A percentile compares a stretch with the other conserved stretches of the same genome.
phyloP scores from a whole-genome alignment of 2,329 filamentous ascomycete species.

The Knufia fluminis region DNA sequence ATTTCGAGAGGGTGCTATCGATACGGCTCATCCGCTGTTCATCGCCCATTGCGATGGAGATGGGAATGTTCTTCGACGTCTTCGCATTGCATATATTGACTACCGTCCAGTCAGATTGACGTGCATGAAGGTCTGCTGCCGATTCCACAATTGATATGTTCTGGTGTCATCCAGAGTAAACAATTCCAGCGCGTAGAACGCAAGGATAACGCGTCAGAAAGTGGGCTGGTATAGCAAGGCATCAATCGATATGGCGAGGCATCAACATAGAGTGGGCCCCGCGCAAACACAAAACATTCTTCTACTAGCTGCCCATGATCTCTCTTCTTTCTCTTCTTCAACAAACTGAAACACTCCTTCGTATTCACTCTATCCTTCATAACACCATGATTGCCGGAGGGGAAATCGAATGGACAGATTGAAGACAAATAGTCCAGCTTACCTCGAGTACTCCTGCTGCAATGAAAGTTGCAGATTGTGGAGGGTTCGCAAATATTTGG shows the following conservation, averaged over 20 bases:
- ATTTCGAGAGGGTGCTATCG: slow-evolving; percentile 66
- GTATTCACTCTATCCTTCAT: slow-evolving; percentile 39
- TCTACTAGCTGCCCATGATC: neutral
- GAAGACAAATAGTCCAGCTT: slow-evolving; percentile 31
- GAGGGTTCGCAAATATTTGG: slow-evolving; percentile 40
- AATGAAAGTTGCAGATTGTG: slow-evolving; percentile 26
- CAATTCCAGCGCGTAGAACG: too few species aligned
- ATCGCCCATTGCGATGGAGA: slow-evolving; percentile 41
- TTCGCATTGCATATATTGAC: slow-evolving; percentile 8
- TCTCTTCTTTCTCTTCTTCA: slow-evolving; percentile 28
- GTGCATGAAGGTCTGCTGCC: too few species aligned
- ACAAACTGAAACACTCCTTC: slow-evolving; percentile 36
- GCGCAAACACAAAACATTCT: too few species aligned
- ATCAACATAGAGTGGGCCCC: too few species aligned
- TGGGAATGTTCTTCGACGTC: slow-evolving; percentile 5
- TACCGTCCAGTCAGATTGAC: too few species aligned
- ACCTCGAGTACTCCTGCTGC: slow-evolving; percentile 33
- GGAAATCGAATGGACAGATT: slow-evolving; percentile 39
- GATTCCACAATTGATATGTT: too few species aligned
- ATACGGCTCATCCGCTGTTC: slow-evolving; percentile 53
- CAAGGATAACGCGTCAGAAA: too few species aligned
- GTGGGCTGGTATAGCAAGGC: too few species aligned
- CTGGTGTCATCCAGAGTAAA: too few species aligned
- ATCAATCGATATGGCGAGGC: too few species aligned
- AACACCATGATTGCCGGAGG: slow-evolving; percentile 31